Base-by-base conservation (phyloP, 1,284 basidiomycete genomes). In the Boletus sp. region DNA sequence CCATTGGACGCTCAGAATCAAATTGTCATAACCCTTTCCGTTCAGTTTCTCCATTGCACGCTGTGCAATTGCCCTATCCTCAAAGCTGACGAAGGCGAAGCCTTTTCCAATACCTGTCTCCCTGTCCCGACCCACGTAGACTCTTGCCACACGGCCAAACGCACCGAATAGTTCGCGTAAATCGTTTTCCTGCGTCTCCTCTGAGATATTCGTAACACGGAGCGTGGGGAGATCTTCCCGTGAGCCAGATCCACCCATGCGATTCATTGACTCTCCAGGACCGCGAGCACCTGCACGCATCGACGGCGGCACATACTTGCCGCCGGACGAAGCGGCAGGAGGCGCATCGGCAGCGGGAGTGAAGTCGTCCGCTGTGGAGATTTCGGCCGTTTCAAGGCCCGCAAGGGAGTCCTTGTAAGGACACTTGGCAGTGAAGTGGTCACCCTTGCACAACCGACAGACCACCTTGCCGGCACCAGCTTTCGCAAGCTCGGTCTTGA, bases 351-450 rank as follows among this genome's bases (percentile, higher is more conserved):
- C 64, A 16, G 76, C 66, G 8, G 70, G 70, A 12, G 69, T 63
- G 3, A 72, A 67, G 42, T 83, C 85, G n/a, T 82, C 80, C 50
- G 78, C 72, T 32, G 66, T 59, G 16, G 73, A 71, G 0, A 78
- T 69, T 2, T 78, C 78, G 4, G 74, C 67, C 19, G 71, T 76
- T 42, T 90, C 87, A 44, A 92, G 76, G 10, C 88, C 91, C 17
- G 88, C 81, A 10, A 92, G 81, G 17, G 91, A 90, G 59, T 98
- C 94, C 71, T 94, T 96, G 81, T 96, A 96, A 10, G 96, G 96
- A 80, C 96, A 99, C 69, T 94, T 94, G 53, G 94, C 89, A 10
- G 96, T 99, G 71, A 94, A 99, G 73, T 99, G 96, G 58, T 90
- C 90, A 49, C 95, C 95, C 68, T 95, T 93, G 74, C 96, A 99